Base-by-base conservation (phyloP, 2,329 filamentous ascomycete genomes). In the Pseudogymnoascus sp. region DNA sequence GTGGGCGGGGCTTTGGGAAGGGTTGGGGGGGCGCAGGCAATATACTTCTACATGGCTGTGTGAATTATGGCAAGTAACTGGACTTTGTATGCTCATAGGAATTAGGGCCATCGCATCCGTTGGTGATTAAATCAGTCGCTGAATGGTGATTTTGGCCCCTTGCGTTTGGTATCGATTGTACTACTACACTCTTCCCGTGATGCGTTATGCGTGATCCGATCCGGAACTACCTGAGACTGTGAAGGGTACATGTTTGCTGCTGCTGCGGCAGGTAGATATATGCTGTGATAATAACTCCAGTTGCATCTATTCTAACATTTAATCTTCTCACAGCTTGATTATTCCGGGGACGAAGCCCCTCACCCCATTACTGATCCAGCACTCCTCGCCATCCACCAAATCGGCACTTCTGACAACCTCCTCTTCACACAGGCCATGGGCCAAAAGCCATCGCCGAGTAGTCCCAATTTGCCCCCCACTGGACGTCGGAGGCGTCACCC, bases 301-400 rank as follows among this genome's bases (percentile, higher is more conserved):
- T 33, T 55, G n/a, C 35, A 21, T 55, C n/a, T 55, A 33, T 35
- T 55, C n/a, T 55, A 33, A 10, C 13, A 33, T 33, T 55, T 5
- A 35, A 9, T 13, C 15, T 33, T 55, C 42, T 61, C 62, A 62
- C n/a, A 71, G 48, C 51, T 68, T 67, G 4, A 73, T 48, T 60
- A 65, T 76, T 0, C 81, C 83, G 63, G 73, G 77, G 10, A 86
- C 78, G 67, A 96, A 96, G 0, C 93, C 93, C 66, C 89, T 83
- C 1, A 93, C 88, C 0, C 90, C 92, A 73, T 93, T 97, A 73
- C 92, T 96, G 61, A 97, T 76, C 89, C 91, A 96, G 65, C 92
- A 89, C 61, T 87, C 81, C 73, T 97, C 92, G 0, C 87, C 90
- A 66, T 90, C 80, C 3, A 79, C 71, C 10, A 96, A 73, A 5